These are phyloP conservation scores for Penicillium crystallinum DNA, from an alignment of 495 filamentous ascomycete species.

Conservation along the genomic window DNA sequence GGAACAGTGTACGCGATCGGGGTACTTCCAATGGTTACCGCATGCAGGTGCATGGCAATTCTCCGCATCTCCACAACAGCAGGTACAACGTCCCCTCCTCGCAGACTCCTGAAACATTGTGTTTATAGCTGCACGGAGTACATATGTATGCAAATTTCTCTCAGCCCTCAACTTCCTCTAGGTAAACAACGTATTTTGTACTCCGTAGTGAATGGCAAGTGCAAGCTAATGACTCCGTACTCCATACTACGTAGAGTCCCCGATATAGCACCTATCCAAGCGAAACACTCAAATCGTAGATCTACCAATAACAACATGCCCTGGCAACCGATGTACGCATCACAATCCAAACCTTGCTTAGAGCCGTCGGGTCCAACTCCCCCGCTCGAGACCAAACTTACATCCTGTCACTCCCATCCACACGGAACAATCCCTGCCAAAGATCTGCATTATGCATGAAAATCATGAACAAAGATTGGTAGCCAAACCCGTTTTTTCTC, in stretches of 20 bases:
- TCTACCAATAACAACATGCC: conserved; percentile 1
- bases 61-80: conserved; percentile 22
- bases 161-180: no score
- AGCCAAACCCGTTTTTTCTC: neutral
- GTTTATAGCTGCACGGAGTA: neutral
- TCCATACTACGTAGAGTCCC: neutral
- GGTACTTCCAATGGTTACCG: conserved; percentile 1
- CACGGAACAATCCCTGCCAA: conserved; percentile 18
- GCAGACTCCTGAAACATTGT: no score
- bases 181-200: no score
- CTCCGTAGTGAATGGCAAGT: no score
- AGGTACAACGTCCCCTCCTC: neutral
- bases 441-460: conserved; percentile 20
- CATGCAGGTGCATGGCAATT: conserved; percentile 12
- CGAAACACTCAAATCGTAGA: neutral
- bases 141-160: no score
- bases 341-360: conserved; percentile 4
- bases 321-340: neutral
- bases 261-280: neutral
- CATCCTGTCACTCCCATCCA: conserved; percentile 1
- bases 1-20: no score
- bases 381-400: neutral
- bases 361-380: neutral
- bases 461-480: conserved; percentile 15
- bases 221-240: no score